Conservation (phyloP, 2,329 filamentous ascomycete genomes). For the Sphaceloma murrayae region DNA sequence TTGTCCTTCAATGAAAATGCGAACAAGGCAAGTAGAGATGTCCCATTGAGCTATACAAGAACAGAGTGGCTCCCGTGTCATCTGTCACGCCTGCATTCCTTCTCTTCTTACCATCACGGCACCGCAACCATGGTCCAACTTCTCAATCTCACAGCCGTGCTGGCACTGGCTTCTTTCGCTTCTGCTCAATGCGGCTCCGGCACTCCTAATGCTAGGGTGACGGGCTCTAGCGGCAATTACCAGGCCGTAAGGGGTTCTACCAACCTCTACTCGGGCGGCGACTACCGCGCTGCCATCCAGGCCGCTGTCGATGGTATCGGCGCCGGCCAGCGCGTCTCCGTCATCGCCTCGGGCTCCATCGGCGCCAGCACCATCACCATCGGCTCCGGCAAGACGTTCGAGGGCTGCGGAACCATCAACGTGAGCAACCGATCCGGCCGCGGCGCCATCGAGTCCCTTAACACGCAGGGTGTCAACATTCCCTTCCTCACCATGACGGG, state of each 20-base stretch:
- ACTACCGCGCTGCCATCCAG: constrained; percentile 48
- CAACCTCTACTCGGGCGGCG: constrained; percentile 43
- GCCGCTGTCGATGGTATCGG: constrained; percentile 44
- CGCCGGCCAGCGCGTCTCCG: constrained; percentile 44
- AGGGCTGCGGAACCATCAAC: constrained; percentile 50
- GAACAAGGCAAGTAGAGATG: constrained; percentile 10
- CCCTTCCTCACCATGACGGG: constrained; percentile 50
- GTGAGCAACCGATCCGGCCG: constrained; percentile 34
- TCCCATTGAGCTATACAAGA: constrained; percentile 4
- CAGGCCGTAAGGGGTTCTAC: constrained; percentile 37
- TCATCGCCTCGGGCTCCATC: constrained; percentile 48
- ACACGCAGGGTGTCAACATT: constrained; percentile 43
- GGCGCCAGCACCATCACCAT: constrained; percentile 46
- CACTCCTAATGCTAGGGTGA: constrained; percentile 39
- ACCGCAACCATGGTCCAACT: constrained; percentile 30
- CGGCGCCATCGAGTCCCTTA: constrained; percentile 46
- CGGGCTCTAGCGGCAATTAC: constrained; percentile 40
- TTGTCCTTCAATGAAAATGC: constrained; percentile 15
- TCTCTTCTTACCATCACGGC: neutral
- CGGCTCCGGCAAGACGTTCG: constrained; percentile 46
- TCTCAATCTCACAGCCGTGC: constrained; percentile 32
- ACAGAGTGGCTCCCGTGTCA: neutral
- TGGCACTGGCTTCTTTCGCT: constrained; percentile 33
- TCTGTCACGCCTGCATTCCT: neutral
- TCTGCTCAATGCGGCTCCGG: constrained; percentile 42